These are phyloP conservation scores for Gossypium turneri DNA, from an alignment of 345 rosid species.

Conservation along the genomic window DNA sequence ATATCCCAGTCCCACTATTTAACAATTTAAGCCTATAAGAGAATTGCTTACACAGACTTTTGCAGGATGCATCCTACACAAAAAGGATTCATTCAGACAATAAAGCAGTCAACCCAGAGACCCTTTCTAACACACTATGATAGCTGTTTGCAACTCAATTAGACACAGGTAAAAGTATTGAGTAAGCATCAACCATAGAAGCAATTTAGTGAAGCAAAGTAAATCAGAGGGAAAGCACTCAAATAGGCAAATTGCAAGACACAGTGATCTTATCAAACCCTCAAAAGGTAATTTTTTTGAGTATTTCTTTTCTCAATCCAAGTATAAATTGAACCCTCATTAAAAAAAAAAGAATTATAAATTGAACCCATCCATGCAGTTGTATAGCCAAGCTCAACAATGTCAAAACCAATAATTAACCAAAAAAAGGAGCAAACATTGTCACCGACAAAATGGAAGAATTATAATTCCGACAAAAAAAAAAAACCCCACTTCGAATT, in stretches of 20 bases:
- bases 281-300: neutral
- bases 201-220: too few relatives aligned
- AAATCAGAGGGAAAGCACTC: too few relatives aligned
- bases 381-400: too few relatives aligned
- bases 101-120: too few relatives aligned
- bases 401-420: neutral
- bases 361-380: neutral
- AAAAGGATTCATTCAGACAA: too few relatives aligned
- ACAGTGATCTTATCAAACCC: neutral
- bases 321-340: neutral
- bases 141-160: neutral
- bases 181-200: neutral
- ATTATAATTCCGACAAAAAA: neutral
- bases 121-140: neutral
- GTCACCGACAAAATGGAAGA: conserved; percentile 7
- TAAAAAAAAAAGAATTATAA: neutral
- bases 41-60: neutral
- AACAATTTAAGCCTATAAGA: neutral
- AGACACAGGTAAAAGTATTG: neutral
- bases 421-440: neutral
- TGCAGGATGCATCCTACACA: too few relatives aligned
- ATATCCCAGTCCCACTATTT: neutral
- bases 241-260: too few relatives aligned
- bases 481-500: neutral
- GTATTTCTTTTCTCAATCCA: neutral